Evolutionary conservation across 495 filamentous ascomycete species (phyloP).

Genomic region (Tuber magnatum): DNA sequence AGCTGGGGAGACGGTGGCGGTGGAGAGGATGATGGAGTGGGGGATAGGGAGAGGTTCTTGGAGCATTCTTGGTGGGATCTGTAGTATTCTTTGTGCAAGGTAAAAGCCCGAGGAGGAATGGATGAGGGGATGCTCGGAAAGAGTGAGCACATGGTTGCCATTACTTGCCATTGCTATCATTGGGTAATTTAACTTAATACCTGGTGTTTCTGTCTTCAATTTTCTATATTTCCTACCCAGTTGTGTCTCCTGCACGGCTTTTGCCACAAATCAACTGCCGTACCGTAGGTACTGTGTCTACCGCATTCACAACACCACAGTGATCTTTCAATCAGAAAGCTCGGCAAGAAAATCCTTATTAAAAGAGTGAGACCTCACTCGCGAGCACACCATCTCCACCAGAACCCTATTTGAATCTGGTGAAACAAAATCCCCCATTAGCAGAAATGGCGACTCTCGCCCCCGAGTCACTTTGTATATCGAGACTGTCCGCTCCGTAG

Average conservation of each 20-base stretch:
- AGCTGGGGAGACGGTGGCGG: constrained; percentile 16
- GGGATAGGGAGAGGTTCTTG: constrained; percentile 10
- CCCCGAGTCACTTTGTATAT: neutral
- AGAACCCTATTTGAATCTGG: neutral
- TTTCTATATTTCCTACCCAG: neutral
- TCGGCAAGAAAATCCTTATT: too few species aligned
- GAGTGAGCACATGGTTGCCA: neutral
- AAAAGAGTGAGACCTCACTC: neutral
- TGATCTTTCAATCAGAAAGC: neutral
- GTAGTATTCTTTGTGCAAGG: neutral
- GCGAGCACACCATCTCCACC: neutral
- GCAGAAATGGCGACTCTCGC: too few species aligned
- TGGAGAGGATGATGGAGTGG: constrained; percentile 6
- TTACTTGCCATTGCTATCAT: constrained; percentile 4
- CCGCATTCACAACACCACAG: neutral
- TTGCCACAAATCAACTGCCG: neutral
- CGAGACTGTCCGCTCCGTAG: neutral
- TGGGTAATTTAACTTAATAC: constrained; percentile 4
- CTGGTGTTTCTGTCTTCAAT: neutral
- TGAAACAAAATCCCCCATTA: neutral
- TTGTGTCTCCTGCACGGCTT: neutral
- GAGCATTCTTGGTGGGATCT: neutral
- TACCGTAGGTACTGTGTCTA: neutral
- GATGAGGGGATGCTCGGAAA: neutral
- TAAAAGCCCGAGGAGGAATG: neutral